Evolutionary conservation across 2,329 filamentous ascomycete genomes (phyloP).

Genomic region (Xylaria arbuscula): DNA sequence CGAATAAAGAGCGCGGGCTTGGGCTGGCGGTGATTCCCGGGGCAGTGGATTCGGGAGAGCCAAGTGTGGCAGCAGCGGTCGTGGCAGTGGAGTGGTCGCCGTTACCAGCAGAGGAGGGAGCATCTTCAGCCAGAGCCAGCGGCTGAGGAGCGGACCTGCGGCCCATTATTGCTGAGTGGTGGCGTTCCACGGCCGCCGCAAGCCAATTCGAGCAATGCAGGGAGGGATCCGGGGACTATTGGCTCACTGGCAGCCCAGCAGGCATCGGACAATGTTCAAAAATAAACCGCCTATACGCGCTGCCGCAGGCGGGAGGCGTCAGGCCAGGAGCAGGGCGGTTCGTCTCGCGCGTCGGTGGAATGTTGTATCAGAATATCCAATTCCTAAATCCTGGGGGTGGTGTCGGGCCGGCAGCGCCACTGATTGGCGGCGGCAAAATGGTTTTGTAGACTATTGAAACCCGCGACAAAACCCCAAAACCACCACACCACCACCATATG

Average conservation of each 20-base stretch:
- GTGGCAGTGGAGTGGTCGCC: conserved; percentile 42
- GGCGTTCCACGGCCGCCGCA: conserved; percentile 34
- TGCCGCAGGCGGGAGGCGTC: conserved; percentile 45
- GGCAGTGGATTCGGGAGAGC: conserved; percentile 41
- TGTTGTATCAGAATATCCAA: conserved; percentile 48
- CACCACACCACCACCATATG: conserved; percentile 23
- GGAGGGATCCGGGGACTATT: conserved; percentile 34
- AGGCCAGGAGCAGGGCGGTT: conserved; percentile 25
- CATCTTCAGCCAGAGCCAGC: conserved; percentile 63
- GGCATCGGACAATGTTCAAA: conserved; percentile 34
- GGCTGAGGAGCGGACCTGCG: conserved; percentile 69
- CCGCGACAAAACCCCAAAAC: conserved; percentile 37
- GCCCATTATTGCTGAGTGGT: conserved; percentile 58
- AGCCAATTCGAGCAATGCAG: conserved; percentile 35
- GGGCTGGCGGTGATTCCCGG: conserved; percentile 41
- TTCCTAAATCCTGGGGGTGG: conserved; percentile 34
- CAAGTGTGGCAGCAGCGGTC: conserved; percentile 35
- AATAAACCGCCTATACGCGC: conserved; percentile 22
- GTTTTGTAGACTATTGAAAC: conserved; percentile 37
- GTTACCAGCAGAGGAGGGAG: conserved; percentile 47
- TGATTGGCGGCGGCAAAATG: conserved; percentile 41
- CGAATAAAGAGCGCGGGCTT: conserved; percentile 43
- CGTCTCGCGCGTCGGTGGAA: conserved; percentile 51
- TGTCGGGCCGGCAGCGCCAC: conserved; percentile 47
- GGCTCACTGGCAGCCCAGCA: conserved; percentile 33